Evolutionary conservation across 805 yeast species (phyloP).

Genomic region (Metschnikowia sp.): DNA sequence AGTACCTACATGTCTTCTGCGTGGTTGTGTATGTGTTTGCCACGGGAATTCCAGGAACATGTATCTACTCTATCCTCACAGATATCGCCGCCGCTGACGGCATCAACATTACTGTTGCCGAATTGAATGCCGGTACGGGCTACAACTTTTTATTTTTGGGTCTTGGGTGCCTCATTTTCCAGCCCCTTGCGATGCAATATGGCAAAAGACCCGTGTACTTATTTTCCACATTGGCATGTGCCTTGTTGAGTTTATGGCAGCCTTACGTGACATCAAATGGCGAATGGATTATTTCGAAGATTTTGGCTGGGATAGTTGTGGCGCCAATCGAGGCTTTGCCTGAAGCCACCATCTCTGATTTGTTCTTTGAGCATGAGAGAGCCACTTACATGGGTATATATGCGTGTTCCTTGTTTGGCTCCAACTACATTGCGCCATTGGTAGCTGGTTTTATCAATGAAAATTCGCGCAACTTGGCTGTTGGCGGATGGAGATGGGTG

Average conservation of each 20-base stretch:
- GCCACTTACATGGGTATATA: constrained; percentile 18
- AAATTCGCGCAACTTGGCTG: constrained; percentile 4
- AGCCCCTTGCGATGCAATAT: constrained; percentile 48
- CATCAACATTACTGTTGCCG: constrained; percentile 13
- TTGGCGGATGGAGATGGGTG: constrained; percentile 18
- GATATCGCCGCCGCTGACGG: constrained; percentile 15
- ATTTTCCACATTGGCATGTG: constrained; percentile 36
- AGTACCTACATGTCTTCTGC: constrained; percentile 45
- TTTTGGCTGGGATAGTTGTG: constrained; percentile 24
- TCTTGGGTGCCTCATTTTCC: constrained; percentile 30
- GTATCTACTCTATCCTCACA: constrained; percentile 16
- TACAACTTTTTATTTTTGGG: constrained; percentile 15
- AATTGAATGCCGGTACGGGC: constrained; percentile 17
- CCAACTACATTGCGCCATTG: constrained; percentile 16
- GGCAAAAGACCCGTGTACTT: constrained; percentile 48
- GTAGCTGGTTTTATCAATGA: constrained; percentile 20
- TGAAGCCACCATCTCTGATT: constrained; percentile 47
- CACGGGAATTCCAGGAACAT: constrained; percentile 32
- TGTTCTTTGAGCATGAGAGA: constrained; percentile 49
- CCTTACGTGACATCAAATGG: constrained; percentile 35
- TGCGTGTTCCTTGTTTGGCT: constrained; percentile 24
- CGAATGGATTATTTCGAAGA: constrained; percentile 15
- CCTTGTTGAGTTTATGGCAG: constrained; percentile 40
- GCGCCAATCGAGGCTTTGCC: constrained; percentile 48
- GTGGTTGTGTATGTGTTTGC: constrained; percentile 32